phyloP scores from a whole-genome alignment of 305 asterid species.

The Fraxinus ornus region DNA sequence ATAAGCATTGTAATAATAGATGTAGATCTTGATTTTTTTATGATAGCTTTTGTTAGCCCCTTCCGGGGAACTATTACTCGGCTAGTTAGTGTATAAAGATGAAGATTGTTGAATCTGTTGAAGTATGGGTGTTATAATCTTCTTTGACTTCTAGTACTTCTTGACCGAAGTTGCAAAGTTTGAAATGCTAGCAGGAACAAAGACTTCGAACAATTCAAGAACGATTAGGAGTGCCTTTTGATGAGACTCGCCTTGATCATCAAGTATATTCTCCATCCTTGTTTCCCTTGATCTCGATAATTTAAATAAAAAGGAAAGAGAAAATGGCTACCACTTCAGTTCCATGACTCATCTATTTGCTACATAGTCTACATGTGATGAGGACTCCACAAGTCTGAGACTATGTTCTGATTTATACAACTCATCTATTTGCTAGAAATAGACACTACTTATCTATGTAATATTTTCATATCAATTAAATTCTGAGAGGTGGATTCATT shows the following conservation, averaged over 20 bases:
- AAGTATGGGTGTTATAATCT: background rate
- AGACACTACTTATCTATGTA: background rate
- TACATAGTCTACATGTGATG: background rate
- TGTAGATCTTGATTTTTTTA: background rate
- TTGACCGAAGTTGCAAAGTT: conserved; percentile 6
- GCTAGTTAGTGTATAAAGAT: background rate
- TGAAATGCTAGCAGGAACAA: conserved; percentile 61
- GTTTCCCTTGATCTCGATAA: background rate
- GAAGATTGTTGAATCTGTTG: background rate
- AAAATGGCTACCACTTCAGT: background rate
- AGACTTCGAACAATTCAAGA: conserved; percentile 66
- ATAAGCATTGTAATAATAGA: background rate
- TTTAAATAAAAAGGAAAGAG: background rate
- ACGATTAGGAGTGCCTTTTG: conserved; percentile 76
- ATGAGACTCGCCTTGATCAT: conserved; percentile 68
- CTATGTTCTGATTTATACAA: background rate
- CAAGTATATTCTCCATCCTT: conserved; percentile 46
- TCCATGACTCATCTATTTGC: background rate
- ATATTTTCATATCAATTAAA: background rate
- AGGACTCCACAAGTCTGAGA: background rate
- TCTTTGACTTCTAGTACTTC: background rate
- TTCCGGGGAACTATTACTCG: background rate
- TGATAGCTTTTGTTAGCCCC: background rate
- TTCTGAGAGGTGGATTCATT: background rate
- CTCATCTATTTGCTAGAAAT: background rate